phyloP scores from a whole-genome alignment of 305 asterid species.

The Salvia sclarea region DNA sequence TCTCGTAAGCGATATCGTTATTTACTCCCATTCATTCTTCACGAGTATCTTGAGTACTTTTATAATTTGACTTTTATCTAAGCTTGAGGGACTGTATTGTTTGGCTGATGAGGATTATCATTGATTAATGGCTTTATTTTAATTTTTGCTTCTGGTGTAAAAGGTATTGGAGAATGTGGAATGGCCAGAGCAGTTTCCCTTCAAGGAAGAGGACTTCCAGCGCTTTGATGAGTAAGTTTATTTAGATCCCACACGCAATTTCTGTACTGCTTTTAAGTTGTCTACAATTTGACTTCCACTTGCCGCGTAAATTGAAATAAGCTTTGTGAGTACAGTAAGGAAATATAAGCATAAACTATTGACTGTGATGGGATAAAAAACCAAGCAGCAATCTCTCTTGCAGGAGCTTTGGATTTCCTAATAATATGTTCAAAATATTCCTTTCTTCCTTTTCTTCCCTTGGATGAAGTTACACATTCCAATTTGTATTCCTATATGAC shows the following conservation, averaged over 20 bases:
- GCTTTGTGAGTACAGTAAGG: background rate
- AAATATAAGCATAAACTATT: background rate
- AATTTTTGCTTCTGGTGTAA: slow-evolving; percentile 11
- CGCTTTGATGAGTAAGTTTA: slow-evolving; percentile 84
- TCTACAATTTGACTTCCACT: too few species aligned
- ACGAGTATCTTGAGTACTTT: too few species aligned
- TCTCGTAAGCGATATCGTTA: background rate
- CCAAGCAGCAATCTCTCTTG: too few species aligned
- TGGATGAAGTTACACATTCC: too few species aligned
- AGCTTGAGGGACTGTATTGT: background rate
- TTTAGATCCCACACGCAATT: background rate
- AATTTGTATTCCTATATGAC: too few species aligned
- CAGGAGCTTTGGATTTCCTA: too few species aligned
- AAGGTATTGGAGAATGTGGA: slow-evolving; percentile 86
- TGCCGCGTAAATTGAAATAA: too few species aligned
- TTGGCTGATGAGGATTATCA: background rate
- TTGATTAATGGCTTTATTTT: background rate
- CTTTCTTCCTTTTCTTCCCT: too few species aligned
- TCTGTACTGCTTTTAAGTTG: background rate
- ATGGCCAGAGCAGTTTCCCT: slow-evolving; percentile 94
- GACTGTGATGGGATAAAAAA: background rate
- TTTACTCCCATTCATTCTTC: too few species aligned
- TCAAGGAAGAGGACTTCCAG: slow-evolving; percentile 92
- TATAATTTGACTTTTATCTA: background rate
- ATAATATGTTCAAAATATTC: too few species aligned